These are phyloP conservation scores for Casuarina cunninghamiana DNA, from an alignment of 306 rosid genomes.

Conservation along the genomic window DNA sequence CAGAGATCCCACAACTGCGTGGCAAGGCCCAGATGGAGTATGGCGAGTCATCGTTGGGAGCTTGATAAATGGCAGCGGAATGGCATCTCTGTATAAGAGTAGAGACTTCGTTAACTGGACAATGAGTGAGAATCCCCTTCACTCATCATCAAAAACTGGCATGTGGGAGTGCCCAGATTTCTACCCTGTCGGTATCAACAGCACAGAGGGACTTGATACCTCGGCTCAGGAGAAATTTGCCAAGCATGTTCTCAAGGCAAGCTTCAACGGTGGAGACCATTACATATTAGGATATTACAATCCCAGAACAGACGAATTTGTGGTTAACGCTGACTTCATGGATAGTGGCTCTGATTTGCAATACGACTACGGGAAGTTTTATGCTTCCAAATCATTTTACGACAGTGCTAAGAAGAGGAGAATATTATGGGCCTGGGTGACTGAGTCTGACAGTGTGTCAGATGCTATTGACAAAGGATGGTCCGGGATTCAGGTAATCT, in stretches of 20 bases:
- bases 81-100: conserved; percentile 39
- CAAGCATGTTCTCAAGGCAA: conserved; percentile 53
- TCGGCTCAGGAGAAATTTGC: conserved; percentile 11
- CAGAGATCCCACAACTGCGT: conserved; percentile 64
- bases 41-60: conserved; percentile 52
- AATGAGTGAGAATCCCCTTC: conserved; percentile 30
- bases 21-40: conserved; percentile 44
- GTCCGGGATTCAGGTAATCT: conserved; percentile 72
- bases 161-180: conserved; percentile 62
- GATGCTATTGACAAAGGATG: conserved; percentile 62
- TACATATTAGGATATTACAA: conserved; percentile 51
- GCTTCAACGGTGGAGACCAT: conserved; percentile 39
- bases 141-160: conserved; percentile 30
- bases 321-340: conserved; percentile 32
- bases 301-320: conserved; percentile 31
- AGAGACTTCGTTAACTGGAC: conserved; percentile 51
- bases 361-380: conserved; percentile 56
- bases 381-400: conserved; percentile 60
- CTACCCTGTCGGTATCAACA: conserved; percentile 41
- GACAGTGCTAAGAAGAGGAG: conserved; percentile 49
- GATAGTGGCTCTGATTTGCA: conserved; percentile 38
- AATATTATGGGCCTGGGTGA: conserved; percentile 58
- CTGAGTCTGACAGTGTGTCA: conserved; percentile 33
- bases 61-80: conserved; percentile 39
- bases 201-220: conserved; percentile 28